Conservation (phyloP, 179 eudicot genomes). For the Amaranthus tricolor region DNA sequence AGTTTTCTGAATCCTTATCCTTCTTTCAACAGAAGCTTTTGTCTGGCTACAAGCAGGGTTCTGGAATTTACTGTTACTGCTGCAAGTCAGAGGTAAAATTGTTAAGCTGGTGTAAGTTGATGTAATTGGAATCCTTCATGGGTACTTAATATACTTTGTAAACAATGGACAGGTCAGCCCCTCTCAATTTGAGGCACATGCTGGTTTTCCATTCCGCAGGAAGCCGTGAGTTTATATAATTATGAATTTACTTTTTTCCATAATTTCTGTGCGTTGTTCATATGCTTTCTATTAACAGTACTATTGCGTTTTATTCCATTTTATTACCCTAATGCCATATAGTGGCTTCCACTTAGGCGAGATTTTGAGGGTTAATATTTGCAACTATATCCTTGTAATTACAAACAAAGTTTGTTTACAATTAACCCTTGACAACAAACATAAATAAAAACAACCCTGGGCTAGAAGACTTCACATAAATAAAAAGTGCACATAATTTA, state of each 20-base stretch:
- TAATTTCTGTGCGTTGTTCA: not conserved
- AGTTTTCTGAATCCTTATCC: conserved; percentile 17
- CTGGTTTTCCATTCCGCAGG: conserved; percentile 39
- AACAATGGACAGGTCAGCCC: conserved; percentile 42
- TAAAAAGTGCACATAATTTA: too few species aligned
- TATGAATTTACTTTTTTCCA: not conserved
- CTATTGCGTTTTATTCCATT: too few species aligned
- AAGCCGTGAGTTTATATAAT: conserved; percentile 38
- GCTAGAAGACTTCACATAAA: too few species aligned
- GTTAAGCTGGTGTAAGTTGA: conserved; percentile 4
- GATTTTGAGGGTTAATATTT: too few species aligned
- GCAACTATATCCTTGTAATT: too few species aligned
- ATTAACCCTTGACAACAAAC: too few species aligned
- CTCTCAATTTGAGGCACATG: conserved; percentile 50
- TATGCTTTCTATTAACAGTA: conserved; percentile 5
- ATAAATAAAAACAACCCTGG: too few species aligned
- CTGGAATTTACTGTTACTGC: conserved; percentile 39
- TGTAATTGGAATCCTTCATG: not conserved
- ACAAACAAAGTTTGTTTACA: too few species aligned
- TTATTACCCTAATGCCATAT: too few species aligned
- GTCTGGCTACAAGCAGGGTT: conserved; percentile 38
- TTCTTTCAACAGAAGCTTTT: conserved; percentile 34
- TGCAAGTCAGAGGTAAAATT: conserved; percentile 35
- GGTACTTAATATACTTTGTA: not conserved
- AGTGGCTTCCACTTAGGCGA: too few species aligned